Conservation (phyloP, 2,329 filamentous ascomycete species). For the Fusarium nygamai region DNA sequence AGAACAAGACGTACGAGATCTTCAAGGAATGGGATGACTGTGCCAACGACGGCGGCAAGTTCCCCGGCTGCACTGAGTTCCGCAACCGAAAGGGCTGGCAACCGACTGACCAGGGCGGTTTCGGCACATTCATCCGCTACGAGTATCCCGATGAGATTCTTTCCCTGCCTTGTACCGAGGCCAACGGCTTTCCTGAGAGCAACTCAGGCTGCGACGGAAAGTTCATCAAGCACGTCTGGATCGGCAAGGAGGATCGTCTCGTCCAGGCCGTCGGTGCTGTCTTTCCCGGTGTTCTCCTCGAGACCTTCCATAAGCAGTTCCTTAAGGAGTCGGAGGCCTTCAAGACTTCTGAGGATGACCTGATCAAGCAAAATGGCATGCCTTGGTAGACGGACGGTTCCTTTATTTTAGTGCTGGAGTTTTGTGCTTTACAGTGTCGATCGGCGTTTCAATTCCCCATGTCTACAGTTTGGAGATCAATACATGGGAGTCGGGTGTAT, state of each 20-base stretch:
- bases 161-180: conserved; percentile 53
- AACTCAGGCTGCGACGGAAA: conserved; percentile 51
- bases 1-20: conserved; percentile 57
- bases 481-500: background rate
- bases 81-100: conserved; percentile 48
- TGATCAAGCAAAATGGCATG: conserved; percentile 8
- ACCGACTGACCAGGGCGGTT: conserved; percentile 56
- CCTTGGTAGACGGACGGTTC: conserved; percentile 4
- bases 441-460: conserved; percentile 4
- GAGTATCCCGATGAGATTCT: conserved; percentile 52
- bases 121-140: conserved; percentile 56
- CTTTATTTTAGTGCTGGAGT: background rate
- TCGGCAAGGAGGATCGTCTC: conserved; percentile 51
- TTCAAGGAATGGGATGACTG: conserved; percentile 60
- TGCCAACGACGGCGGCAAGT: conserved; percentile 50
- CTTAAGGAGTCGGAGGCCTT: conserved; percentile 38
- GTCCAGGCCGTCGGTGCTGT: conserved; percentile 52
- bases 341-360: conserved; percentile 21
- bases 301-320: conserved; percentile 51
- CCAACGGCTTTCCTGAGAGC: conserved; percentile 55
- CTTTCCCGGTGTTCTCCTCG: conserved; percentile 49
- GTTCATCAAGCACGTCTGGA: conserved; percentile 57
- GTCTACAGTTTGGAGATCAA: background rate
- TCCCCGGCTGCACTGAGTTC: conserved; percentile 52
- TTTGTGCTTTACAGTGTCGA: conserved; percentile 1